phyloP scores from a whole-genome alignment of 2,329 filamentous ascomycete species.

The Apiospora kogelbergensis region DNA sequence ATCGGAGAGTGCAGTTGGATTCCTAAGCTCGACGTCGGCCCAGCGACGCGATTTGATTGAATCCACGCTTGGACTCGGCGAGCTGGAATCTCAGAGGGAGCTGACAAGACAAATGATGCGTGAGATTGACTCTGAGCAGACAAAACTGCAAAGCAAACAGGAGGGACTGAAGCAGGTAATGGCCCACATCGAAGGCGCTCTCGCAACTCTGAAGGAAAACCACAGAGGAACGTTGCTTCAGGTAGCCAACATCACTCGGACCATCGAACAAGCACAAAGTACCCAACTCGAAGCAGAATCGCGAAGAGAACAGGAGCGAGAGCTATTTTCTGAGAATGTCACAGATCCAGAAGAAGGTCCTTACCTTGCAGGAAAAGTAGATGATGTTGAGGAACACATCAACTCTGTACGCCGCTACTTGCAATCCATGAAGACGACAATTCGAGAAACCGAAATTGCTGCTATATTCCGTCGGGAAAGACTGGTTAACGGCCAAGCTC shows the following conservation, averaged over 20 bases:
- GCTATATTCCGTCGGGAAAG: not conserved
- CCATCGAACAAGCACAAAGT: not conserved
- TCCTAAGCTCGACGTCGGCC: slow-evolving; percentile 27
- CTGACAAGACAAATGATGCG: slow-evolving; percentile 21
- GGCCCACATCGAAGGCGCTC: not conserved
- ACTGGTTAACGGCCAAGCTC: not conserved
- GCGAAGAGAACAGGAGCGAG: not conserved
- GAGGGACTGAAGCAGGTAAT: not conserved
- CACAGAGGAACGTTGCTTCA: not conserved
- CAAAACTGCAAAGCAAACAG: not conserved
- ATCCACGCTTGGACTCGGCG: slow-evolving; percentile 26
- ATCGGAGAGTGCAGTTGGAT: slow-evolving; percentile 31
- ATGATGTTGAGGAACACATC: not conserved
- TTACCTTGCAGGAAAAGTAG: not conserved
- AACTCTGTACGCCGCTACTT: not conserved
- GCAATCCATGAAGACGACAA: not conserved
- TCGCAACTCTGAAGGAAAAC: not conserved
- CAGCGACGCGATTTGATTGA: slow-evolving; percentile 32
- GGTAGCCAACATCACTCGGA: not conserved
- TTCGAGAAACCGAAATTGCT: not conserved
- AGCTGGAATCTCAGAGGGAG: slow-evolving; percentile 23
- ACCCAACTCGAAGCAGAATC: not conserved
- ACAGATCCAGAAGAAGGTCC: not conserved
- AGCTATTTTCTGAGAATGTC: not conserved
- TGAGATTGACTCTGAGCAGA: slow-evolving; percentile 22